Percentiles rank a stretch among this genome's conserved stretches.
phyloP scores from a whole-genome alignment of 371 early-diverging fungal species.

The Gilbertella persicaria region DNA sequence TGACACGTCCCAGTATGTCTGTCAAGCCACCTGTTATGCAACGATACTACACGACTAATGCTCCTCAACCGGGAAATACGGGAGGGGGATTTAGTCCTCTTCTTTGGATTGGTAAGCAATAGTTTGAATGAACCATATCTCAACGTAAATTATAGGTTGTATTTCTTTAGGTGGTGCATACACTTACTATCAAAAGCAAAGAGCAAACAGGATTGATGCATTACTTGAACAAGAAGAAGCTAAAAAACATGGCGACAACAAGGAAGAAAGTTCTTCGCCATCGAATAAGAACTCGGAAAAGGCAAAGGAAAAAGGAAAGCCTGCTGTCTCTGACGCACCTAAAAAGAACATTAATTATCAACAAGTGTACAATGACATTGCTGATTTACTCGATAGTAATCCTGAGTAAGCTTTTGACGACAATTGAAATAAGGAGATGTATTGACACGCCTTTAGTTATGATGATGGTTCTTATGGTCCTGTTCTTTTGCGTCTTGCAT shows the following conservation, averaged over 20 bases:
- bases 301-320: not conserved
- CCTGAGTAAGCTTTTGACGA: constrained; percentile 15
- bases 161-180: constrained; percentile 24
- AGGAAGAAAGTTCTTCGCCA: no score
- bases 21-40: not conserved
- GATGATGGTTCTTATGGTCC: constrained; percentile 31
- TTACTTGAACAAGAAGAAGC: not conserved
- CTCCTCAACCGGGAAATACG: not conserved
- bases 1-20: not conserved
- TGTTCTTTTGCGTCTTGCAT: constrained; percentile 68
- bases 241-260: no score
- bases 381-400: constrained; percentile 18
- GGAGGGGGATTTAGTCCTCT: not conserved
- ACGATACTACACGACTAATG: no score
- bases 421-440: no score
- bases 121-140: no score
- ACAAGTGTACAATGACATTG: constrained; percentile 28
- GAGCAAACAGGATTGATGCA: not conserved
- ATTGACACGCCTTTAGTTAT: constrained; percentile 12
- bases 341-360: constrained; percentile 25
- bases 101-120: not conserved
- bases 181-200: constrained; percentile 19
- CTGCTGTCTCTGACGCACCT: not conserved
- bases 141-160: constrained; percentile 17
- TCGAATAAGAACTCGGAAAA: not conserved